A percentile compares a stretch with the other conserved stretches of the same genome.
These are phyloP conservation scores for Vitis rupestris DNA, from an alignment of 164 flowering plant genomes.

Conservation along the genomic window DNA sequence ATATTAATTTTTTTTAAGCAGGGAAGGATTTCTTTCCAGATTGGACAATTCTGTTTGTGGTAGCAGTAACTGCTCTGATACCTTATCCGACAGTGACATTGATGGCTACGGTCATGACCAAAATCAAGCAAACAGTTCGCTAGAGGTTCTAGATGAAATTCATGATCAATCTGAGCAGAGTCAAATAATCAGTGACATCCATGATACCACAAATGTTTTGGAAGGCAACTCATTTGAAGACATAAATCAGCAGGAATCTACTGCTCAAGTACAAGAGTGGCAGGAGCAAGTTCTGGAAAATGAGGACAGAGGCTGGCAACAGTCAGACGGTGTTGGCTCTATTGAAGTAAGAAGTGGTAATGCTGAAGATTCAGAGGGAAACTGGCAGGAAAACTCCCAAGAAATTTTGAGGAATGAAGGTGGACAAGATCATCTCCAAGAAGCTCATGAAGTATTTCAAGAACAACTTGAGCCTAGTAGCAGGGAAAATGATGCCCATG, in stretches of 20 bases:
- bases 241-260: conserved; percentile 12
- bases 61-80: conserved; percentile 30
- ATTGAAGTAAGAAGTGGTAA: conserved; percentile 20
- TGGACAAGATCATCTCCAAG: conserved; percentile 16
- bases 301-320: conserved; percentile 25
- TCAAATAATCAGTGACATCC: conserved; percentile 14
- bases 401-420: conserved; percentile 18
- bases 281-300: conserved; percentile 20
- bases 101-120: conserved; percentile 22
- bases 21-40: conserved; percentile 60
- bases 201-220: conserved; percentile 9
- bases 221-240: conserved; percentile 12
- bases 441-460: conserved; percentile 19
- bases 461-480: conserved; percentile 10
- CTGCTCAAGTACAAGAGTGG: conserved; percentile 23
- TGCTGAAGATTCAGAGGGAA: conserved; percentile 11
- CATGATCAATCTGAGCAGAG: conserved; percentile 16
- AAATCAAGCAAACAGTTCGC: conserved; percentile 20
- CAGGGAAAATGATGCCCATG: conserved; percentile 18
- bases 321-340: conserved; percentile 3
- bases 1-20: conserved; percentile 13
- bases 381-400: conserved; percentile 7
- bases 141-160: conserved; percentile 12
- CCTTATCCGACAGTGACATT: conserved; percentile 26
- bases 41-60: conserved; percentile 30